These are phyloP conservation scores for Leucosporidium yakuticum DNA, from an alignment of 768 basidiomycete species.

Conservation along the genomic window DNA sequence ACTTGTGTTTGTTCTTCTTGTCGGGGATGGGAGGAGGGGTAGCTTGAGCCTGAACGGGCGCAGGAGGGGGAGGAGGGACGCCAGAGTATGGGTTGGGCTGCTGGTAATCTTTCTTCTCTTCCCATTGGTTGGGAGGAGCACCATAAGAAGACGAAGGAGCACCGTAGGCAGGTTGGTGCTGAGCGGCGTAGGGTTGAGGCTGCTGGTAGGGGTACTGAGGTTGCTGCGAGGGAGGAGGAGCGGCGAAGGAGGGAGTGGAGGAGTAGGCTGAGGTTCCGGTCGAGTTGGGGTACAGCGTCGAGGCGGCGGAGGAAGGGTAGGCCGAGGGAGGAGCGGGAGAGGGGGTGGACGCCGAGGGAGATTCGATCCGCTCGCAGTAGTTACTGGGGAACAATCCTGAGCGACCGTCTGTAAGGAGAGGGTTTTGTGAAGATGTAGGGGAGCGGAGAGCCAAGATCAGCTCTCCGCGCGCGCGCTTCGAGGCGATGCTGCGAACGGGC, in stretches of 20 bases:
- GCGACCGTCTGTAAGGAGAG: constrained; percentile 48
- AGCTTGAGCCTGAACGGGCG: neutral
- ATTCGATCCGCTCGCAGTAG: neutral
- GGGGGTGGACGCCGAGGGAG: neutral
- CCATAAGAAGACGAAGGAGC: too few species aligned
- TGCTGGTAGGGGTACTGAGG: neutral
- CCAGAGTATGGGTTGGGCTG: neutral
- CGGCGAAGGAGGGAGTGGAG: neutral
- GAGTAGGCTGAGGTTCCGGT: neutral
- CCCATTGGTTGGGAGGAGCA: too few species aligned
- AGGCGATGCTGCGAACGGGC: neutral
- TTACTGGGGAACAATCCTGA: constrained; percentile 73
- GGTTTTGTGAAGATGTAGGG: constrained; percentile 23
- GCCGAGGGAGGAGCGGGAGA: neutral
- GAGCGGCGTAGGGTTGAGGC: neutral
- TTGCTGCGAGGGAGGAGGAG: neutral
- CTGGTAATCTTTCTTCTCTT: neutral
- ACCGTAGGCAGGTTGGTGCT: too few species aligned
- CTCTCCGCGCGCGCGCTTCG: neutral
- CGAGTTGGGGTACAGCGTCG: neutral
- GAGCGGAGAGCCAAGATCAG: neutral
- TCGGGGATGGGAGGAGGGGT: neutral
- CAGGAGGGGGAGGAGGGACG: neutral
- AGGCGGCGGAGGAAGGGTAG: neutral
- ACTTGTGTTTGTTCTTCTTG: constrained; percentile 1